These are phyloP conservation scores for Nicotiana rustica DNA, from an alignment of 305 asterid genomes.

Conservation along the genomic window DNA sequence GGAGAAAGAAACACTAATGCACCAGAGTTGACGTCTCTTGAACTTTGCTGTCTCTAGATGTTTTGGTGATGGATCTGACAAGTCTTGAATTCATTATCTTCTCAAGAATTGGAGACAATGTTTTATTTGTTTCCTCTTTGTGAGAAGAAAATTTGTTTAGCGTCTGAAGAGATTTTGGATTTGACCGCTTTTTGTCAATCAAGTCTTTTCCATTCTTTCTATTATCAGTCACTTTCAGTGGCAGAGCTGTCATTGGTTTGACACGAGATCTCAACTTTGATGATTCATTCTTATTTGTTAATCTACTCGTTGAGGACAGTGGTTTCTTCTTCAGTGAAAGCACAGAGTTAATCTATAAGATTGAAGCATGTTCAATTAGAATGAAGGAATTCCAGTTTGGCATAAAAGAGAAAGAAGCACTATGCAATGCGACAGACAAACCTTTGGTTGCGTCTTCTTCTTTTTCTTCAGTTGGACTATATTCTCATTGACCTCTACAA, in stretches of 20 bases:
- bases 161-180: slow-evolving; percentile 66
- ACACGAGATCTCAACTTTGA: slow-evolving; percentile 46
- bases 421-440: slow-evolving; percentile 43
- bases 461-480: slow-evolving; percentile 40
- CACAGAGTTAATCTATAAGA: slow-evolving; percentile 50
- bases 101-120: slow-evolving; percentile 49
- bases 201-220: slow-evolving; percentile 45
- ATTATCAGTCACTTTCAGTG: slow-evolving; percentile 45
- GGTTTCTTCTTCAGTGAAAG: slow-evolving; percentile 45
- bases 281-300: slow-evolving; percentile 33
- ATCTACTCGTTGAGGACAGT: slow-evolving; percentile 44
- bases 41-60: slow-evolving; percentile 50
- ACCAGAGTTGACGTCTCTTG: slow-evolving; percentile 60
- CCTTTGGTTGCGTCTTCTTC: slow-evolving; percentile 44
- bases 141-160: slow-evolving; percentile 54
- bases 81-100: slow-evolving; percentile 51
- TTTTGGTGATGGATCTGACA: slow-evolving; percentile 53
- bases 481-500: slow-evolving; percentile 38
- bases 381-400: slow-evolving; percentile 25
- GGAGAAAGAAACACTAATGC: slow-evolving; percentile 39
- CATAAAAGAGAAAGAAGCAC: slow-evolving; percentile 14
- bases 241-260: slow-evolving; percentile 44
- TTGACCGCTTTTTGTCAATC: slow-evolving; percentile 53
- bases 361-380: slow-evolving; percentile 20
- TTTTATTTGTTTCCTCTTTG: slow-evolving; percentile 44